Conservation (phyloP, 495 filamentous ascomycete species). For the Neurospora sp. region DNA sequence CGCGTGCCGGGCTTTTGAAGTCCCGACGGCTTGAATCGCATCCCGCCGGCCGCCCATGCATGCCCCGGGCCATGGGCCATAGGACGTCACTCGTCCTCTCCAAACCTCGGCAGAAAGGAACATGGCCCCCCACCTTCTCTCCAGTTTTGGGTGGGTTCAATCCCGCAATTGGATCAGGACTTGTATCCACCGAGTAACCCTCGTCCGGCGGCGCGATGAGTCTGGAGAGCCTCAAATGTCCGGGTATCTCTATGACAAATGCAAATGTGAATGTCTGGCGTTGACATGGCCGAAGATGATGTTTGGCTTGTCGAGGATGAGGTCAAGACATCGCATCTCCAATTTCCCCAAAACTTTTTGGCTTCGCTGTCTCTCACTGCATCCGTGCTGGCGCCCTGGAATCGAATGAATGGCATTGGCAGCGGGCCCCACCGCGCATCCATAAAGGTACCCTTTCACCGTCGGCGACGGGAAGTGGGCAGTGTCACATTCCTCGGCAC, state of each 20-base stretch:
- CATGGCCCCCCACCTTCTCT: background rate
- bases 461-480: background rate
- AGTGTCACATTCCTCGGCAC: background rate
- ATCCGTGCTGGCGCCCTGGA: background rate
- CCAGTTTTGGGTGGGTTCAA: background rate
- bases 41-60: background rate
- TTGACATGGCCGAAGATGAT: background rate
- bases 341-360: background rate
- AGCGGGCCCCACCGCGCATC: background rate
- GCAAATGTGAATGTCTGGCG: background rate
- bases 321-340: background rate
- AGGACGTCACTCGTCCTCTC: conserved; percentile 16
- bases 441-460: background rate
- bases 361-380: background rate
- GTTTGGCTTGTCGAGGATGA: background rate
- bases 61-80: conserved; percentile 9
- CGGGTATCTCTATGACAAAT: background rate
- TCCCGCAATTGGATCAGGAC: background rate
- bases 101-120: conserved; percentile 25
- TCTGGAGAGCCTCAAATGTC: background rate
- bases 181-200: background rate
- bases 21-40: background rate
- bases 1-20: background rate
- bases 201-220: background rate
- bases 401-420: background rate